Evolutionary conservation across 148 eudicot species (phyloP), one percentile per base, ranked within the genome.

Genomic region (Rheum nobile): DNA sequence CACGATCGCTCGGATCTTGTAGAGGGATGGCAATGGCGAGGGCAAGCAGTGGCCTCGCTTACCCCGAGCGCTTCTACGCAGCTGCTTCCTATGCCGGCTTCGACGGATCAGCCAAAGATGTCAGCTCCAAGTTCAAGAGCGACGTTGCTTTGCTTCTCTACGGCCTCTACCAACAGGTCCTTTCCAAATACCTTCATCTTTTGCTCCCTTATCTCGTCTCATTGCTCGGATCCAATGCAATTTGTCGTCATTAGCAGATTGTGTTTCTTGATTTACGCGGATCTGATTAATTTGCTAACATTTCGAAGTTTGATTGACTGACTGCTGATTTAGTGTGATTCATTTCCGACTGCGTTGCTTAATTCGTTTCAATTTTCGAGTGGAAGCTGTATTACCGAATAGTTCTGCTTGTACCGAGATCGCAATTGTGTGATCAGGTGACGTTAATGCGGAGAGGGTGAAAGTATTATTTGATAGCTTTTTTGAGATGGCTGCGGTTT

Each of bases 81-180:
- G 79, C 79, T n/a, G 79, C 79, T 29, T 71, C 96, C 8, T 92
- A 88, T 80, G 97, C 85, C 28, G 99, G 99, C 31, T 95, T 95
- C 72, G 87, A 83, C 77, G 97, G 96, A 86, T 91, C 98, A 67
- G 79, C 93, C 4, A 79, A 77, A 69, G 74, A 67, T 75, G 79
- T 89, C 76, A 81, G 75, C 76, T 88, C 97, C 73, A 92, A 84
- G 79, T 96, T 92, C 89, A 75, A 89, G 31, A 87, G 80, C 78
- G 97, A 96, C 44, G 83, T 77, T 26, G 91, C 97, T 52, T 83
- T 92, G 46, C 77, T 96, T 54, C 97, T 96, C 77, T 96, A 92
- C 78, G 97, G 78, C 19, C 91, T 96, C 72, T 85, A 88, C 75
- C 97, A 90, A 78, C 99, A 96, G 97, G 99, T 96, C 44, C 71